phyloP scores from a whole-genome alignment of 352 stramenopile species.

The Pythium coloratum region DNA sequence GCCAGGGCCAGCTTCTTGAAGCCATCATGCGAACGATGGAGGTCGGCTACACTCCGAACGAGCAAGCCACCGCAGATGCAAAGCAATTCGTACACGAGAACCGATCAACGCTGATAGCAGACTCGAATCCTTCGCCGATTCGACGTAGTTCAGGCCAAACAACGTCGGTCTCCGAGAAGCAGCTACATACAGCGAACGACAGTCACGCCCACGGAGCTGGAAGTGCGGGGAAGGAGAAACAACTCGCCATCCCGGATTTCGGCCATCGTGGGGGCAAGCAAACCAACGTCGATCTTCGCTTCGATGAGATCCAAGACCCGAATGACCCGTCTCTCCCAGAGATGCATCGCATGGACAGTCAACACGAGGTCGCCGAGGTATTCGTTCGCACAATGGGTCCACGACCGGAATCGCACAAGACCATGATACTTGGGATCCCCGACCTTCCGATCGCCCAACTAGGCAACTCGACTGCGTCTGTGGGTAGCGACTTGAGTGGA shows the following conservation, averaged over 20 bases:
- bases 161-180: background rate
- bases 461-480: background rate
- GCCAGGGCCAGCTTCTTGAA: constrained; percentile 55
- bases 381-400: constrained; percentile 39
- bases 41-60: constrained; percentile 47
- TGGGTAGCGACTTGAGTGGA: background rate
- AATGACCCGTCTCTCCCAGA: background rate
- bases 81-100: constrained; percentile 70
- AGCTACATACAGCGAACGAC: background rate
- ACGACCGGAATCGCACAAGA: constrained; percentile 19
- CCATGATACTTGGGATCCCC: background rate
- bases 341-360: constrained; percentile 36
- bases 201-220: background rate
- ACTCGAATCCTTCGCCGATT: constrained; percentile 1
- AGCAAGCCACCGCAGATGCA: constrained; percentile 46
- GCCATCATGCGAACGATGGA: constrained; percentile 73
- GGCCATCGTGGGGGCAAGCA: background rate
- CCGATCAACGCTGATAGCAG: constrained; percentile 8
- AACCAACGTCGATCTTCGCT: constrained; percentile 12
- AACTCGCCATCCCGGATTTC: constrained; percentile 21
- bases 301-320: constrained; percentile 16
- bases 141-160: constrained; percentile 7
- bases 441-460: background rate
- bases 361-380: constrained; percentile 57
- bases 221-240: background rate